Conservation (phyloP, 2,329 filamentous ascomycete species). For the Arthrocladium fulminans region DNA sequence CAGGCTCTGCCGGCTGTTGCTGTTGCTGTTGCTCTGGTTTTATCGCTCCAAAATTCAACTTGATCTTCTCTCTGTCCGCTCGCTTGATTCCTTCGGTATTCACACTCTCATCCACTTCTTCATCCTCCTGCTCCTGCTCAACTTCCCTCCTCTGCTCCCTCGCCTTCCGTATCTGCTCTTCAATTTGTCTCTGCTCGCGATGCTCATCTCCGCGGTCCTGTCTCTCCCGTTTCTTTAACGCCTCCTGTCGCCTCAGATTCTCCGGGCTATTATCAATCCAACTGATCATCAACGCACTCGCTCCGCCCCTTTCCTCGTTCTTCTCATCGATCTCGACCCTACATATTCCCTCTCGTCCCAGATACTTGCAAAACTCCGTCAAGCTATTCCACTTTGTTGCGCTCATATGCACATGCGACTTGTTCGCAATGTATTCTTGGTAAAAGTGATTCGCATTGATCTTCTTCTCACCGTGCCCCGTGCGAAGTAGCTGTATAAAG, state of each 20-base stretch:
- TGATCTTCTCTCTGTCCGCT: constrained; percentile 67
- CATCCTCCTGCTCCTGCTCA: constrained; percentile 37
- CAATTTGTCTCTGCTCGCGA: constrained; percentile 71
- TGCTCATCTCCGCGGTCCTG: constrained; percentile 88
- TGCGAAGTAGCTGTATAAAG: constrained; percentile 67
- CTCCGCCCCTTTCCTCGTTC: constrained; percentile 32
- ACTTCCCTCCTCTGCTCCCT: constrained; percentile 44
- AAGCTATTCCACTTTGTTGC: constrained; percentile 79
- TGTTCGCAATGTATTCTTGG: constrained; percentile 81
- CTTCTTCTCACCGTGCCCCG: constrained; percentile 81
- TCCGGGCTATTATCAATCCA: constrained; percentile 93
- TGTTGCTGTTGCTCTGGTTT: not conserved
- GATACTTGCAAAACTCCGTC: constrained; percentile 79
- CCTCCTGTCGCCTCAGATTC: constrained; percentile 69
- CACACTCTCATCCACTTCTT: constrained; percentile 32
- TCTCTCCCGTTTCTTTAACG: constrained; percentile 70
- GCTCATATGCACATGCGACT: constrained; percentile 90
- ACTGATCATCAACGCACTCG: constrained; percentile 55
- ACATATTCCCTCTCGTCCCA: constrained; percentile 80
- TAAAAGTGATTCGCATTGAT: constrained; percentile 90
- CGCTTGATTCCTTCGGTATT: constrained; percentile 41
- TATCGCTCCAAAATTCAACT: constrained; percentile 55
- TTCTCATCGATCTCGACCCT: constrained; percentile 85
- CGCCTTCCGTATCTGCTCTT: constrained; percentile 73
- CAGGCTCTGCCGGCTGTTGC: constrained; percentile 20